Evolutionary conservation across 768 basidiomycete species (phyloP), one percentile per base, ranked within the genome.

Genomic region (Clitopilus passeckerianus): DNA sequence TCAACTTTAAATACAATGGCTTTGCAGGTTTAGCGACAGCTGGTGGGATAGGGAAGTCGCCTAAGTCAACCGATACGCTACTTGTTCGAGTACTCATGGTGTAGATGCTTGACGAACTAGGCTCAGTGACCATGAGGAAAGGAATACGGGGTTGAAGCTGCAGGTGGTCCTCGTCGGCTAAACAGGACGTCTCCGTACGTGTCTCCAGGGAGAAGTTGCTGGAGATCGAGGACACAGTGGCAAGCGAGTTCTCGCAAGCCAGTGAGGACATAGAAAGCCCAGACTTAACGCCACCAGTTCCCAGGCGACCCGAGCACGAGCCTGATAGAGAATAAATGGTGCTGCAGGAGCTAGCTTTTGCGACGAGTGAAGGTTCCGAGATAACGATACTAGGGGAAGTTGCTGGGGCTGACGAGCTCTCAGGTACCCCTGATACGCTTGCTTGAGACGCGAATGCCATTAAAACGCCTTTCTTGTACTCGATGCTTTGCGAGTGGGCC

Each of bases 401-500:
- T 15, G 57, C 60, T 5, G 63, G 58, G 33, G 55, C 58, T 58
- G 60, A 60, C 7, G 57, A 37, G 16, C n/a, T 30, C 34, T 64
- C 53, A 1, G 43, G 34, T 12, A 18, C 30, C 14, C 34, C 27
- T 7, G 27, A 30, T 30, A 30, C 34, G 18, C 16, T 53, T 14
- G 61, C 55, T 14, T 69, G 57, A 54, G 69, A 67, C 14, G 59
- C 56, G 37, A 56, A 64, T 60, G 74, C 69, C 33, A 82, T 63
- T 24, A 83, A 63, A 52, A 79, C 70, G 4, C 77, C 80, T 65
- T 74, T 76, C 68, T 80, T 78, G 60, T 82, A 71, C 64, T 81
- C 78, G 66, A 84, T 70, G 60, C 80, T 84, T 65, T 74, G 77
- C 53, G 80, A 76, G 53, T 78, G 80, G 1, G 73, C 81, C 12